Evolutionary conservation across 176 grass and related monocot genomes (phyloP), one percentile per base, ranked within the genome.

Genomic region (Eleusine coracana): DNA sequence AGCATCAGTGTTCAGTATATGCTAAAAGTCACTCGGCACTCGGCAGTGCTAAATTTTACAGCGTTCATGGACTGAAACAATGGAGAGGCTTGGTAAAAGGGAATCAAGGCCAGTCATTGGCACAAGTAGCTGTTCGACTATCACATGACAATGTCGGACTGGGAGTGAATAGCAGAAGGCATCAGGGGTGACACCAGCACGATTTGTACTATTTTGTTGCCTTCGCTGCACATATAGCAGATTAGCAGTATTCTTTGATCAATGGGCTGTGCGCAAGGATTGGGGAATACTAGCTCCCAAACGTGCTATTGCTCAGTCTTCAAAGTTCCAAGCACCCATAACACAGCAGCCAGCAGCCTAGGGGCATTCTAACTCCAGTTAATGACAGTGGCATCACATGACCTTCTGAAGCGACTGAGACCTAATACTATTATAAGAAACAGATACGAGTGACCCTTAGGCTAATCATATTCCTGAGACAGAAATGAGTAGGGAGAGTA

Each of bases 161-260:
- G 70, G 29, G 88, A 80, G 63, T 55, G 42, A 70, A 80, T 42
- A 80, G 75, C 89, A 76, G 70, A 78, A 78, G 73, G 66, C 44
- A 80, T 78, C 73, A 83, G 79, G 58, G 10, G 73, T 3, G 56
- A 80, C 63, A 87, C 54, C 84, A 75, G 86, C 44, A 85, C 89
- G 64, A 70, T 71, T 36, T 87, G 89, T 90, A 87, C 89, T 87
- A 71, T 90, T 90, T 74, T 87, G 89, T 84, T 90, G 54, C 45
- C 36, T 46, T 46, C 23, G 62, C 64, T 52, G 84, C 69, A 87
- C 14, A 74, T 37, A 76, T n/a, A 76, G 73, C 63, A 28, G 73
- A 20, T 76, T 21, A 76, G 64, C 51, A 29, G 66, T n/a, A 70
- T 29, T 70, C 63, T 59, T 72, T 69, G 34, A 21, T 66, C 12